phyloP scores from a whole-genome alignment of 768 basidiomycete species.

The Tephrocybe sp. region DNA sequence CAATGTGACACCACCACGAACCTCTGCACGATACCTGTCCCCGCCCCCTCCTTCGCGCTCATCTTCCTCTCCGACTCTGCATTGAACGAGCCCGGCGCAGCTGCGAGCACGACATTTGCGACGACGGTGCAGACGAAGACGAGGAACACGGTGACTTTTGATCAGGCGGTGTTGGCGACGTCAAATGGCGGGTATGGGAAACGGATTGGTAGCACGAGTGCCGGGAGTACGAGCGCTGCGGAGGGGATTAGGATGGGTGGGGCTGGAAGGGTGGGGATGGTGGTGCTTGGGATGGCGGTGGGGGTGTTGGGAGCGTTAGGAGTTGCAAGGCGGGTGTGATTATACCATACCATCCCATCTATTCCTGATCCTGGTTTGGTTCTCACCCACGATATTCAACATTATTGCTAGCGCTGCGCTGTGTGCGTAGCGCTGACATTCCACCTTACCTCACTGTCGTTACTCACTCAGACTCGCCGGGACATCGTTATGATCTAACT shows the following conservation, averaged over 20 bases:
- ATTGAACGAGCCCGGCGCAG: slow-evolving; percentile 21
- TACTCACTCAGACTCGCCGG: too few species aligned
- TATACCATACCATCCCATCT: too few species aligned
- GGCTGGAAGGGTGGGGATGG: slow-evolving; percentile 1
- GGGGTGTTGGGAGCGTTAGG: background rate
- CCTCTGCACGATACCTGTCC: slow-evolving; percentile 58
- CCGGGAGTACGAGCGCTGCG: slow-evolving; percentile 22
- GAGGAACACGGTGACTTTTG: slow-evolving; percentile 54
- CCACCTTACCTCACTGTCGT: too few species aligned
- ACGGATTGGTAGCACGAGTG: slow-evolving; percentile 30
- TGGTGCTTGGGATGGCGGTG: background rate
- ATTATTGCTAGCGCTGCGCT: too few species aligned
- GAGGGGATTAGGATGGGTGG: background rate
- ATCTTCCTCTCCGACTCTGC: slow-evolving; percentile 58
- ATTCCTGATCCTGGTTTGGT: too few species aligned
- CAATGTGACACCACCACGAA: slow-evolving; percentile 53
- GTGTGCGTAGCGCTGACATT: too few species aligned
- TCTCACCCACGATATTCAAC: too few species aligned
- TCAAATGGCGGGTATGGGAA: slow-evolving; percentile 37
- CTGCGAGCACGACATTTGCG: slow-evolving; percentile 44
- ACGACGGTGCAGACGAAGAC: slow-evolving; percentile 57
- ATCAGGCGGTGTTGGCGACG: slow-evolving; percentile 52
- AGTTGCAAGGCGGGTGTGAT: background rate
- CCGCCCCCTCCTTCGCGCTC: slow-evolving; percentile 71
- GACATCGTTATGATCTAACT: too few species aligned